These are phyloP conservation scores for Pestalotiopsis sp. DNA, from an alignment of 2,329 filamentous ascomycete species.

Conservation along the genomic window DNA sequence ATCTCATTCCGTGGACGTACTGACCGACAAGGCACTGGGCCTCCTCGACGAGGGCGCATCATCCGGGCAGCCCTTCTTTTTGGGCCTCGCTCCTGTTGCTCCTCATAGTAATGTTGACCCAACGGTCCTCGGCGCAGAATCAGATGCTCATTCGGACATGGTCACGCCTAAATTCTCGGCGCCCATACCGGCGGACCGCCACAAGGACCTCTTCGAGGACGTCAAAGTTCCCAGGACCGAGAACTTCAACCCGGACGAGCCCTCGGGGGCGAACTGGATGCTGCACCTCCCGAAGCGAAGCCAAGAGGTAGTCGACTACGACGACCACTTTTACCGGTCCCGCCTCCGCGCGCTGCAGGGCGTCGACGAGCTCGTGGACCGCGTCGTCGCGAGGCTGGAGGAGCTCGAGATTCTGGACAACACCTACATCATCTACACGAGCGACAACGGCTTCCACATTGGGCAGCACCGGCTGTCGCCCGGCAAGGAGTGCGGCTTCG, in stretches of 20 bases:
- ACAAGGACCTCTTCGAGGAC: conserved; percentile 60
- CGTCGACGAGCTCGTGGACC: conserved; percentile 46
- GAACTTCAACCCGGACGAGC: conserved; percentile 64
- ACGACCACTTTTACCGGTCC: conserved; percentile 40
- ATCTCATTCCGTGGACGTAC: conserved; percentile 54
- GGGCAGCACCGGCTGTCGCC: conserved; percentile 45
- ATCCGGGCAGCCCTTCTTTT: conserved; percentile 54
- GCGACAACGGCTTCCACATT: conserved; percentile 50
- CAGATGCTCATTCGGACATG: background rate
- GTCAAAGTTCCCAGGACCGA: conserved; percentile 60
- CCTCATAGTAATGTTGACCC: conserved; percentile 48
- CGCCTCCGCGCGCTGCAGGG: conserved; percentile 44
- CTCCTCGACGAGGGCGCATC: conserved; percentile 35
- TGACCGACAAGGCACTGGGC: conserved; percentile 52
- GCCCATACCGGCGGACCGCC: conserved; percentile 58
- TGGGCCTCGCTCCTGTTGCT: conserved; percentile 59
- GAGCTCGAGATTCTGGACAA: conserved; percentile 34
- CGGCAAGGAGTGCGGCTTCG: conserved; percentile 45
- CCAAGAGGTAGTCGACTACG: conserved; percentile 31
- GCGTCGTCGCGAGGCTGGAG: conserved; percentile 35
- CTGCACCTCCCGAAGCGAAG: conserved; percentile 34
- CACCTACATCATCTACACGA: conserved; percentile 45
- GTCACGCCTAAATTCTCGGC: conserved; percentile 40
- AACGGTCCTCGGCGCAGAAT: background rate
- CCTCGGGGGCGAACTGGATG: conserved; percentile 46